Percentiles rank a stretch among this genome's conserved stretches.
Evolutionary conservation across 2,329 filamentous ascomycete species (phyloP).

Genomic region (Botrytis squamosa): DNA sequence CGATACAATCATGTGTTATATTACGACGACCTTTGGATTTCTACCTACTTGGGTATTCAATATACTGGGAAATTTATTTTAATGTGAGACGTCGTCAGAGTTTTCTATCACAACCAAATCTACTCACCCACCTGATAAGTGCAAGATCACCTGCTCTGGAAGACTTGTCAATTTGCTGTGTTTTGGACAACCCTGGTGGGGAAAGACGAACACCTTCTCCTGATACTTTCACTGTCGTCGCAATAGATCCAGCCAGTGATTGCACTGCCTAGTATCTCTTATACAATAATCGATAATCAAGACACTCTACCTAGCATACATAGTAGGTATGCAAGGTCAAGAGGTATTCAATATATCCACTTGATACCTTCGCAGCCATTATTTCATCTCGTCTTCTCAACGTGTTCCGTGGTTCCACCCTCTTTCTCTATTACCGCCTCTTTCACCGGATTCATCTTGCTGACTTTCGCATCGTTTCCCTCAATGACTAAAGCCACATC

Average conservation of each 20-base stretch:
- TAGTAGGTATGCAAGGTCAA: background rate
- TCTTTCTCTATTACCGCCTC: constrained; percentile 25
- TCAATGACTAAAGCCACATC: constrained; percentile 61
- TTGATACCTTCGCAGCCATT: background rate
- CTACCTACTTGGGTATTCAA: background rate
- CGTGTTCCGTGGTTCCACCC: constrained; percentile 14
- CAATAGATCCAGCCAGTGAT: background rate
- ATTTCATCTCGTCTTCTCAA: constrained; percentile 15
- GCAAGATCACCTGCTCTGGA: background rate
- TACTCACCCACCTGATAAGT: background rate
- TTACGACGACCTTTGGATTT: no score
- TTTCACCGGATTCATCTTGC: constrained; percentile 21
- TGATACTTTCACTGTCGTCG: background rate
- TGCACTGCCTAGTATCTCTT: background rate
- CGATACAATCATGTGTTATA: background rate
- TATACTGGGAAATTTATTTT: background rate
- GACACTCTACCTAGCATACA: background rate
- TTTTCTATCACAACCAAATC: background rate
- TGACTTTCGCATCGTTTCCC: constrained; percentile 51
- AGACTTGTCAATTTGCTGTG: background rate
- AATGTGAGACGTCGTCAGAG: background rate
- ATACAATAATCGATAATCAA: background rate
- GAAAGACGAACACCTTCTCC: background rate
- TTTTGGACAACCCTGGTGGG: background rate
- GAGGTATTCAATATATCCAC: background rate